Conservation (phyloP, 164 flowering plant genomes). For the Tetracentron sinense region DNA sequence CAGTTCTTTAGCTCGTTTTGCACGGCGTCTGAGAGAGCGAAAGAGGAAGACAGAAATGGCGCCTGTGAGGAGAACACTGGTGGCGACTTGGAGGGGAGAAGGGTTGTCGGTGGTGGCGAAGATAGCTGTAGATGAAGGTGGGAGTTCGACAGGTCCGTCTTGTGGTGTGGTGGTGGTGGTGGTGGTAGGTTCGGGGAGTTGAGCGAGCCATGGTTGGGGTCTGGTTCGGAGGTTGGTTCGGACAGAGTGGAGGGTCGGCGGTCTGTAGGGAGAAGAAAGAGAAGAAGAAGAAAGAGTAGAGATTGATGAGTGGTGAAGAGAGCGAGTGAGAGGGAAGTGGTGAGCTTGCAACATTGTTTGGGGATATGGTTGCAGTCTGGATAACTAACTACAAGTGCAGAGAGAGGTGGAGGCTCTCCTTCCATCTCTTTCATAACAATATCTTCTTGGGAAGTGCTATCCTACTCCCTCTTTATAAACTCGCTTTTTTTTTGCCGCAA, state of each 20-base stretch:
- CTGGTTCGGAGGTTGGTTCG: slow-evolving; percentile 26
- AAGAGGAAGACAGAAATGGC: slow-evolving; percentile 87
- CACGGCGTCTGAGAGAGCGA: slow-evolving; percentile 82
- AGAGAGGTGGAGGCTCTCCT: slow-evolving; percentile 3
- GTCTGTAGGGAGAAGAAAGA: slow-evolving; percentile 12
- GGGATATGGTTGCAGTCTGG: too few relatives aligned
- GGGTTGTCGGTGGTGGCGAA: slow-evolving; percentile 65
- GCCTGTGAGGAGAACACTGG: slow-evolving; percentile 92
- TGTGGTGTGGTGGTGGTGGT: slow-evolving; percentile 14
- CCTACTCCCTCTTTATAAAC: too few relatives aligned
- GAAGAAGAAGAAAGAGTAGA: slow-evolving; percentile 8
- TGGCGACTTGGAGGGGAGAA: slow-evolving; percentile 65
- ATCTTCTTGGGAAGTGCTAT: too few relatives aligned
- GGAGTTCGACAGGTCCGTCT: slow-evolving; percentile 68
- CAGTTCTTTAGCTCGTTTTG: slow-evolving; percentile 77
- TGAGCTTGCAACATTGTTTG: slow-evolving; percentile 39
- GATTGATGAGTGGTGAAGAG: slow-evolving; percentile 4
- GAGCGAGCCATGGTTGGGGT: slow-evolving; percentile 30
- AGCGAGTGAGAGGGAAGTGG: slow-evolving; percentile 17
- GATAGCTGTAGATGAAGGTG: slow-evolving; percentile 42
- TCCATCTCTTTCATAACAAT: too few relatives aligned
- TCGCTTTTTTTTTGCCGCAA: too few relatives aligned
- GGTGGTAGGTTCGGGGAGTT: slow-evolving; percentile 22
- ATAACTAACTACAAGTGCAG: too few relatives aligned
- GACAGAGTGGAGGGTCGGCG: slow-evolving; percentile 13